Conservation (phyloP, 2,329 filamentous ascomycete genomes). For the Elsinoe australis region DNA sequence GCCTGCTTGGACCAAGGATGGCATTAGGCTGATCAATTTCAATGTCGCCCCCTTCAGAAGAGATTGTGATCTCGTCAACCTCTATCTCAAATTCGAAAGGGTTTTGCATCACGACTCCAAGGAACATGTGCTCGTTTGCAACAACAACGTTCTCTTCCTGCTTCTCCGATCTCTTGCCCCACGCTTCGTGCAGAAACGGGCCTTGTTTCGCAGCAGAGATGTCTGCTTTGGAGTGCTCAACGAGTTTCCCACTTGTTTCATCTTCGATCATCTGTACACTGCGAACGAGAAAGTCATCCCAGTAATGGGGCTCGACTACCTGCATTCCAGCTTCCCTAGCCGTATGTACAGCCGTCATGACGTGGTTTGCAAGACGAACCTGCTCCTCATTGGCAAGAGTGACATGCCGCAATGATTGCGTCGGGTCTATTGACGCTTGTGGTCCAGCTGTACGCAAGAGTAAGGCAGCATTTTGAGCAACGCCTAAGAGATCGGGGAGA, state of each 20-base stretch:
- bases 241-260: slow-evolving; percentile 48
- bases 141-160: slow-evolving; percentile 57
- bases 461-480: slow-evolving; percentile 79
- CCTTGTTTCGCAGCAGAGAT: slow-evolving; percentile 38
- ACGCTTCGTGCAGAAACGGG: slow-evolving; percentile 94
- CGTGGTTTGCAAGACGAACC: slow-evolving; percentile 71
- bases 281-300: slow-evolving; percentile 91
- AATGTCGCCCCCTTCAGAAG: slow-evolving; percentile 66
- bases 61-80: slow-evolving; percentile 70
- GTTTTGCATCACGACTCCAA: slow-evolving; percentile 82
- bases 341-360: slow-evolving; percentile 73
- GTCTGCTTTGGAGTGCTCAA: slow-evolving; percentile 31
- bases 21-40: slow-evolving; percentile 57
- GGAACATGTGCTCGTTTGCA: slow-evolving; percentile 67
- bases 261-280: slow-evolving; percentile 57
- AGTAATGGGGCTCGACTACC: slow-evolving; percentile 73
- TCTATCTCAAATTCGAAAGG: slow-evolving; percentile 89
- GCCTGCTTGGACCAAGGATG: slow-evolving; percentile 70
- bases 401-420: slow-evolving; percentile 44
- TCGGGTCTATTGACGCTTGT: slow-evolving; percentile 25
- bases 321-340: slow-evolving; percentile 65
- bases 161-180: slow-evolving; percentile 58
- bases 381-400: slow-evolving; percentile 76
- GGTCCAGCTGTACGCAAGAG: slow-evolving; percentile 75
- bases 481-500: slow-evolving; percentile 80